Base-by-base conservation (phyloP, 768 basidiomycete genomes). In the Mycena floridula region DNA sequence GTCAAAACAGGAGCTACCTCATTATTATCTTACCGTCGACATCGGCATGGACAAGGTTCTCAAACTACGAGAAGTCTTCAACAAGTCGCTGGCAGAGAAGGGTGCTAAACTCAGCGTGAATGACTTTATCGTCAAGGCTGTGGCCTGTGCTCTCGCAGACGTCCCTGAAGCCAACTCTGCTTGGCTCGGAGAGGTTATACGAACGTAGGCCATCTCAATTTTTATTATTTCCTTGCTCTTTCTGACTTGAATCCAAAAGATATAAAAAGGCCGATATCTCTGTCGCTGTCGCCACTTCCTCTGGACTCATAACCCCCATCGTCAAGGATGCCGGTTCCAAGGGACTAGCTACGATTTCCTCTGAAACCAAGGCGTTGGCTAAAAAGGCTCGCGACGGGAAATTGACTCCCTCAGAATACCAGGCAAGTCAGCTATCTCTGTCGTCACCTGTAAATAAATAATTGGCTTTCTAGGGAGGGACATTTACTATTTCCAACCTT, bases 141-240 rank as follows among this genome's bases (percentile, higher is more conserved):
- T 87, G 25, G 81, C 87, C 7, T 86, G 91, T 55, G 94, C 96
- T 2, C 75, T 98, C 40, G 76, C 79, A 35, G 96, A 98, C 58
- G 94, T 98, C 24, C 96, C 96, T 37, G 96, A 98, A 62, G 94
- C 85, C 53, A 99, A 99, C 73, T 90, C 92, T 42, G 93, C 94
- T 11, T 98, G 95, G 96, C 65, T 97, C 49, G 94, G 94, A 52
- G 95, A 99, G 52, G 77, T 83, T 46, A 95, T 99, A 65, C 74
- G 96, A 67, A 88, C 89, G 94, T 96, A 62, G 56, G 93, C 52
- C n/a, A 5, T 13, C 13, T 22, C 25, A 16, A 40, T 30, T 24
- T 25, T 16, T 26, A 18, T 25, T 37, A 30, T 24, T 16, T 26
- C 21, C 5, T 46, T 18, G 24, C 36, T 37, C 11, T 18, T 40